Percentiles rank a stretch among this genome's conserved stretches.
These are phyloP conservation scores for Apiospora hydei DNA, from an alignment of 2,329 filamentous ascomycete genomes.

Conservation along the genomic window DNA sequence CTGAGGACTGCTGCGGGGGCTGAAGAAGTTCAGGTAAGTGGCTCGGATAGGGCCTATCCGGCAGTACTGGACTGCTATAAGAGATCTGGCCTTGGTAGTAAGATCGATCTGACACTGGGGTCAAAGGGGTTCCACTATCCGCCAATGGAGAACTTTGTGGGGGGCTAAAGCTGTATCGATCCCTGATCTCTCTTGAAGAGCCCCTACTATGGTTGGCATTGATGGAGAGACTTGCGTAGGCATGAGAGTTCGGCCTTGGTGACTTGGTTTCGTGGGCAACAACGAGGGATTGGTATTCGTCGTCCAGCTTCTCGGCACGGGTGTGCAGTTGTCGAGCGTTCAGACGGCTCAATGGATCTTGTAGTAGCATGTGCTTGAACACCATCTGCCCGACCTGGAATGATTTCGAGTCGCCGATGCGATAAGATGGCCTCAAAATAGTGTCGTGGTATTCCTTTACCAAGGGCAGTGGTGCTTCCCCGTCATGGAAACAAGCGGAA, in stretches of 20 bases:
- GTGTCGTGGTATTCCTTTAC: neutral
- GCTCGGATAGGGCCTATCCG: neutral
- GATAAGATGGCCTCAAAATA: neutral
- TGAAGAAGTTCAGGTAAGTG: neutral
- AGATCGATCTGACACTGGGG: neutral
- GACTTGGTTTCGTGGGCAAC: neutral
- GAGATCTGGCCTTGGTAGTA: neutral
- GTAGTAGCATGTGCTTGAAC: neutral
- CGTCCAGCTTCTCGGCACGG: neutral
- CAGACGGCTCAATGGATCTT: neutral
- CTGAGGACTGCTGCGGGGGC: neutral
- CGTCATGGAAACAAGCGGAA: neutral
- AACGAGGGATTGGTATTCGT: neutral
- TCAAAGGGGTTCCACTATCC: neutral
- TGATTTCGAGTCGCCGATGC: neutral
- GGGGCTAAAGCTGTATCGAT: neutral
- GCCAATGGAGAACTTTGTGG: neutral
- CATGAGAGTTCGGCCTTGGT: neutral
- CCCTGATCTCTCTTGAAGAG: neutral
- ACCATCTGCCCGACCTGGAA: neutral
- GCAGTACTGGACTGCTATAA: neutral
- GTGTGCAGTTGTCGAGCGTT: neutral
- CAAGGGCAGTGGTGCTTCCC: neutral
- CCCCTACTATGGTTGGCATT: neutral
- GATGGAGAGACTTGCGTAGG: neutral